phyloP scores from a whole-genome alignment of 768 basidiomycete species.

The Clitopilus passeckerianus region DNA sequence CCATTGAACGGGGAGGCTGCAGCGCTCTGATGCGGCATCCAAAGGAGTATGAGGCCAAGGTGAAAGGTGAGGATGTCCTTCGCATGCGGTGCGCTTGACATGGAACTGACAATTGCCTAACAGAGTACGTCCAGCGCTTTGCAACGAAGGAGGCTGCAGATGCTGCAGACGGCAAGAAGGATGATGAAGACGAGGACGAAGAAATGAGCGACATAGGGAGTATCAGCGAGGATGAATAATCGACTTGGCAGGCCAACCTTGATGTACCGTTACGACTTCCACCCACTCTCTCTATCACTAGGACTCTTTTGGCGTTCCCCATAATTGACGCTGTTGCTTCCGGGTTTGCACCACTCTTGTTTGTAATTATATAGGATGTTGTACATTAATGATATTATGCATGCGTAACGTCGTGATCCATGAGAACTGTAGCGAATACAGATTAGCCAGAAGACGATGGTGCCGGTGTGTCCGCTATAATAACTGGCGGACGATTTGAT shows the following conservation, averaged over 20 bases:
- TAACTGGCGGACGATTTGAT: constrained; percentile 52
- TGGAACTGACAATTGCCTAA: neutral
- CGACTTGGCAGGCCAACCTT: constrained; percentile 1
- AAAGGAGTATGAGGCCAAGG: constrained; percentile 90
- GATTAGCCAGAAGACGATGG: neutral
- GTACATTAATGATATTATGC: neutral
- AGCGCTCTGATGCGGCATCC: constrained; percentile 96
- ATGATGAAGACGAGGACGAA: constrained; percentile 72
- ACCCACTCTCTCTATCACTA: constrained; percentile 5
- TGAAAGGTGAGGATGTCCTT: constrained; percentile 60
- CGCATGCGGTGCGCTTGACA: neutral
- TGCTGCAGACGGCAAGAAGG: constrained; percentile 54
- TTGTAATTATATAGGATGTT: constrained; percentile 2
- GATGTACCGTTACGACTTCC: neutral
- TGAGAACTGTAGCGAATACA: neutral
- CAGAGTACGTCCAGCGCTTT: constrained; percentile 94
- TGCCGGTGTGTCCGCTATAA: neutral
- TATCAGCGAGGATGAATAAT: constrained; percentile 66
- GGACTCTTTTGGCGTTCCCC: neutral
- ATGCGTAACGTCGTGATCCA: neutral
- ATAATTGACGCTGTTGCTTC: neutral
- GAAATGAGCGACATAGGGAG: constrained; percentile 88
- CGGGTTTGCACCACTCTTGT: neutral
- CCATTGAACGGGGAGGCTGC: constrained; percentile 98
- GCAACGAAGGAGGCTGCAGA: constrained; percentile 90